Percentiles rank a stretch among this genome's conserved stretches.
phyloP scores from a whole-genome alignment of 2,329 filamentous ascomycete species.

The Penicillium sumatraense region DNA sequence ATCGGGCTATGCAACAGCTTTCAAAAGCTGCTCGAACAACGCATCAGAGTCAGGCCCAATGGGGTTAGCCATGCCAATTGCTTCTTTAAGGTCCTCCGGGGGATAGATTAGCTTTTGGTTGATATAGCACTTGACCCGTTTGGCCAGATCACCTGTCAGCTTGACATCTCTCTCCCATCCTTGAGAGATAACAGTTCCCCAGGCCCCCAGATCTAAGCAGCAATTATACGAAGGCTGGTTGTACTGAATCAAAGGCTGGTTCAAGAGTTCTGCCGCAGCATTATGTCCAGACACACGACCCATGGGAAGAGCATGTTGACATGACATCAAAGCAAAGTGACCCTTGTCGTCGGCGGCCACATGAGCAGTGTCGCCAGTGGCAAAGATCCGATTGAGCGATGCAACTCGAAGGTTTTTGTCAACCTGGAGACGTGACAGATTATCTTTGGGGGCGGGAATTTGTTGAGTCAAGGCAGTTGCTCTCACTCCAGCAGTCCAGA shows the following conservation, averaged over 20 bases:
- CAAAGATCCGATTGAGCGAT: constrained; percentile 30
- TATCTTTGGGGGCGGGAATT: constrained; percentile 35
- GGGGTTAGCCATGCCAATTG: constrained; percentile 32
- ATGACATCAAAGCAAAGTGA: constrained; percentile 42
- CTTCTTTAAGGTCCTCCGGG: constrained; percentile 27
- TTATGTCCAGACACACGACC: constrained; percentile 43
- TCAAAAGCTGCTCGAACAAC: constrained; percentile 12
- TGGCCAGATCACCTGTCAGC: constrained; percentile 33
- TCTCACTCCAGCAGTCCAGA: constrained; percentile 46
- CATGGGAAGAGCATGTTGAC: constrained; percentile 44
- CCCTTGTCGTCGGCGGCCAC: constrained; percentile 26
- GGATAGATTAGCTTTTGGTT: constrained; percentile 43
- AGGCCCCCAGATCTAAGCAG: constrained; percentile 44
- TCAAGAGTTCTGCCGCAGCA: constrained; percentile 40
- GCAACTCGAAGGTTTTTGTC: constrained; percentile 34
- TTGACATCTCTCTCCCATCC: constrained; percentile 40
- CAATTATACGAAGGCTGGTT: constrained; percentile 36
- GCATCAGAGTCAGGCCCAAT: constrained; percentile 14
- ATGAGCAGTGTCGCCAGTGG: constrained; percentile 41
- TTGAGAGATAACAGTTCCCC: constrained; percentile 26
- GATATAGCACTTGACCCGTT: constrained; percentile 39
- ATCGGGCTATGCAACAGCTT: constrained; percentile 2
- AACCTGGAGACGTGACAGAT: constrained; percentile 34
- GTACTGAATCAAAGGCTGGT: constrained; percentile 28
- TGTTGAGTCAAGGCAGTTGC: constrained; percentile 40